Conservation (phyloP, 768 basidiomycete genomes). For the Mycena epipterygia region DNA sequence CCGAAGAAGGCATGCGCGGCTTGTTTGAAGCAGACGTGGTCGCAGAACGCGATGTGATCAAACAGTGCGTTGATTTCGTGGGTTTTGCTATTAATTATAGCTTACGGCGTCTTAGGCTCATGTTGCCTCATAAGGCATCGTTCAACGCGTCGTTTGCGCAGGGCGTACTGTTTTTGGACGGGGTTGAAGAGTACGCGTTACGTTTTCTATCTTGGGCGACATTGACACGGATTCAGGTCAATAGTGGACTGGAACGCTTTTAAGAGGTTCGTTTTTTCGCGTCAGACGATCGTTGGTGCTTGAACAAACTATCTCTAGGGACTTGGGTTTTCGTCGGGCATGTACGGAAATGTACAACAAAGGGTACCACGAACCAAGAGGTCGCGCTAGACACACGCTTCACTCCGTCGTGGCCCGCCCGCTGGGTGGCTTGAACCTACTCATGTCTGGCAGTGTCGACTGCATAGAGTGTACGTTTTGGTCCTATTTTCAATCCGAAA, state of each 20-base stretch:
- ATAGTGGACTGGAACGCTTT: background rate
- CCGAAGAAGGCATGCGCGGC: background rate
- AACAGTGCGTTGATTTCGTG: conserved; percentile 11
- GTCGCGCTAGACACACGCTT: conserved; percentile 2
- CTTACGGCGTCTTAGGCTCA: conserved; percentile 16
- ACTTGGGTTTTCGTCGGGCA: conserved; percentile 18
- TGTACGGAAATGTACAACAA: conserved; percentile 16
- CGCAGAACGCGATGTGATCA: conserved; percentile 15
- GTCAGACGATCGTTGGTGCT: background rate
- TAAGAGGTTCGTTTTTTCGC: conserved; percentile 1
- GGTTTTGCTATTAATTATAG: background rate
- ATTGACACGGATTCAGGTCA: background rate
- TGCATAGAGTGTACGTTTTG: conserved; percentile 23
- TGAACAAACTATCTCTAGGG: background rate
- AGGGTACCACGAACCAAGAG: background rate
- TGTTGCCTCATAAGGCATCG: conserved; percentile 21
- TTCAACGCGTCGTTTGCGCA: conserved; percentile 31
- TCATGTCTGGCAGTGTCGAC: conserved; percentile 32
- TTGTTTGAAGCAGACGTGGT: conserved; percentile 33
- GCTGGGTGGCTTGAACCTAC: conserved; percentile 34
- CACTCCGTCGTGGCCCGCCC: conserved; percentile 29
- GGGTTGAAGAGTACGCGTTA: background rate
- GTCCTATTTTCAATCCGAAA: background rate
- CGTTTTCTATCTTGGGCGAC: background rate
- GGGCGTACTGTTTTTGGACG: conserved; percentile 32